Percentiles rank a stretch among this genome's conserved stretches.
Evolutionary conservation across 805 yeast species (phyloP).

Genomic region (Candida boidinii): DNA sequence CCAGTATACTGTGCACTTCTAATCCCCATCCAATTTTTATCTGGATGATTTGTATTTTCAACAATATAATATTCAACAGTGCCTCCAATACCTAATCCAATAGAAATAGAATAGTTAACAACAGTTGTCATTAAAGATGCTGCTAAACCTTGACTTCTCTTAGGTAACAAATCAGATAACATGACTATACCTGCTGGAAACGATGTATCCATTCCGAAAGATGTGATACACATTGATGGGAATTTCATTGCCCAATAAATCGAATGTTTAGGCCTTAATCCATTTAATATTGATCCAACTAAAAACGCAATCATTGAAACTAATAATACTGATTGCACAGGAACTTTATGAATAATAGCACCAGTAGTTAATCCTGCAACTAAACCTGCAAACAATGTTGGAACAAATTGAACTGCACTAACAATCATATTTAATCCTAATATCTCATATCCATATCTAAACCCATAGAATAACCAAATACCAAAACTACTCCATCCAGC

Average conservation of each 20-base stretch:
- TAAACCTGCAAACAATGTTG: slow-evolving; percentile 44
- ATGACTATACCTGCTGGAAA: slow-evolving; percentile 69
- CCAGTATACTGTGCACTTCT: slow-evolving; percentile 54
- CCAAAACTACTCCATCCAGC: slow-evolving; percentile 79
- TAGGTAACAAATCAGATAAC: slow-evolving; percentile 50
- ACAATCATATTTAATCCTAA: slow-evolving; percentile 39
- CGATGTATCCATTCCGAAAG: slow-evolving; percentile 73
- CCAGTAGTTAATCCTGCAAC: slow-evolving; percentile 48
- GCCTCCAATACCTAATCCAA: slow-evolving; percentile 67
- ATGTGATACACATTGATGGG: slow-evolving; percentile 44
- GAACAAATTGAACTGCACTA: slow-evolving; percentile 36
- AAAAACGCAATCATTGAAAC: slow-evolving; percentile 46
- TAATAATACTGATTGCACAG: slow-evolving; percentile 42
- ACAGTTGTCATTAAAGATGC: slow-evolving; percentile 66
- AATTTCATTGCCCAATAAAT: slow-evolving; percentile 50
- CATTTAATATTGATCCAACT: slow-evolving; percentile 43
- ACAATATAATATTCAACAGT: slow-evolving; percentile 50
- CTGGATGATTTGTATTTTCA: slow-evolving; percentile 20
- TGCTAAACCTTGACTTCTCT: slow-evolving; percentile 67
- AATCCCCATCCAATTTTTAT: slow-evolving; percentile 32
- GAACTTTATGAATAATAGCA: slow-evolving; percentile 32
- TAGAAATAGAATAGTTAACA: slow-evolving; percentile 62
- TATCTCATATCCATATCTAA: slow-evolving; percentile 40
- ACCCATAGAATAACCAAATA: slow-evolving; percentile 59
- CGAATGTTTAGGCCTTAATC: slow-evolving; percentile 51